Conservation (phyloP, 202 grass and related monocot genomes). For the Elaeis oleifera region DNA sequence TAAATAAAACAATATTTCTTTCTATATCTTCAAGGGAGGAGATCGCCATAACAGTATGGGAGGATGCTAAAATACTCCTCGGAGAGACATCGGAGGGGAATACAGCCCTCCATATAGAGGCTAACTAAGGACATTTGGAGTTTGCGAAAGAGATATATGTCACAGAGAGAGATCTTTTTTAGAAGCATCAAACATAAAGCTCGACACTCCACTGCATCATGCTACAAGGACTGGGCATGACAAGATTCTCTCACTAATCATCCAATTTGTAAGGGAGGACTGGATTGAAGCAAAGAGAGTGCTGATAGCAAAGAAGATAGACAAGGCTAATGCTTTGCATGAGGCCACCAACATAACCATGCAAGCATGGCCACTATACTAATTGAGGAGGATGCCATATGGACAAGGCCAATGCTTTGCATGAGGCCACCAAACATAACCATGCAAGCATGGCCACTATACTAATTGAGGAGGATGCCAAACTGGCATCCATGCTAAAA, state of each 20-base stretch:
- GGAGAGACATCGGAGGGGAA: too few species aligned
- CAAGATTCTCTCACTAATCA: slow-evolving; percentile 28
- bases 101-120: too few species aligned
- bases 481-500: too few species aligned
- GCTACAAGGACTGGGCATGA: slow-evolving; percentile 33
- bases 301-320: slow-evolving; percentile 28
- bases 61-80: too few species aligned
- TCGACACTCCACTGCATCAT: slow-evolving; percentile 47
- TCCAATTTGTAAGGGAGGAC: slow-evolving; percentile 1
- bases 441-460: slow-evolving; percentile 29
- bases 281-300: background rate
- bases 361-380: slow-evolving; percentile 28
- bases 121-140: too few species aligned
- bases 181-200: slow-evolving; percentile 32
- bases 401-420: slow-evolving; percentile 29
- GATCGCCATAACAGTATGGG: too few species aligned
- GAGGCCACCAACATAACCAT: slow-evolving; percentile 38
- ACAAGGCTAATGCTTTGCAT: slow-evolving; percentile 32
- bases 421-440: slow-evolving; percentile 37
- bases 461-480: slow-evolving; percentile 4
- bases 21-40: too few species aligned
- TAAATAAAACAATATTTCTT: too few species aligned
- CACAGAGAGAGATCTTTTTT: background rate
- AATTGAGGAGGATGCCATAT: slow-evolving; percentile 13
- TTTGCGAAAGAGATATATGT: too few species aligned